phyloP scores from a whole-genome alignment of 2,329 filamentous ascomycete genomes.

The Gliomastix tumulicola region DNA sequence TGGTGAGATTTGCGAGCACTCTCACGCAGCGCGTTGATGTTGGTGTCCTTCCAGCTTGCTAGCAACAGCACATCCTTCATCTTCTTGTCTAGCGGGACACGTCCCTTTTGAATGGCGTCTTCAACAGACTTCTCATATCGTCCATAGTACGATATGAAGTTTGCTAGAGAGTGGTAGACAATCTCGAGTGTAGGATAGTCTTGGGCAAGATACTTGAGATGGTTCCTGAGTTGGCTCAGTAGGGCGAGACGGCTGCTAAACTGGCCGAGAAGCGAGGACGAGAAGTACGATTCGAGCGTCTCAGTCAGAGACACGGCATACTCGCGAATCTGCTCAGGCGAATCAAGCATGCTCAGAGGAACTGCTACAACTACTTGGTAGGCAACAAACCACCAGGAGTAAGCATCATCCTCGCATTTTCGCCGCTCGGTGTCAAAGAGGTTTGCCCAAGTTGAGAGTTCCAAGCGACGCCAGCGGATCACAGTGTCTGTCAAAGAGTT shows the following conservation, averaged over 20 bases:
- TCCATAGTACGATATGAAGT: conserved; percentile 70
- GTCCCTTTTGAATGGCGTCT: conserved; percentile 60
- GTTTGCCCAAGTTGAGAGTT: conserved; percentile 86
- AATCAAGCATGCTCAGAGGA: conserved; percentile 58
- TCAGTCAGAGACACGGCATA: conserved; percentile 67
- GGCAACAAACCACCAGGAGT: conserved; percentile 93
- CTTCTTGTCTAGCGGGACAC: conserved; percentile 74
- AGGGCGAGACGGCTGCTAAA: conserved; percentile 67
- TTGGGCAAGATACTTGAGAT: conserved; percentile 54
- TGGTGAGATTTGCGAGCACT: conserved; percentile 86
- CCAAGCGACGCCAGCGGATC: conserved; percentile 83
- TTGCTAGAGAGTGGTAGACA: conserved; percentile 60
- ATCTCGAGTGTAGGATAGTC: conserved; percentile 52
- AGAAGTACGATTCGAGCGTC: conserved; percentile 74
- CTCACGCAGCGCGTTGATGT: conserved; percentile 81
- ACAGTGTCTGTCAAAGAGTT: conserved; percentile 74
- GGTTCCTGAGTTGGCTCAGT: conserved; percentile 55
- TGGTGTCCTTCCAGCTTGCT: conserved; percentile 97
- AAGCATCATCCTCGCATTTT: conserved; percentile 70
- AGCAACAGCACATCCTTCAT: conserved; percentile 90
- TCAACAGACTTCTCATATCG: conserved; percentile 62
- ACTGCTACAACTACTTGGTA: conserved; percentile 83
- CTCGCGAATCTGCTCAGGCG: conserved; percentile 48
- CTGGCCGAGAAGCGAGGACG: conserved; percentile 73
- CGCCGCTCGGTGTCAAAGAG: conserved; percentile 78